phyloP scores from a whole-genome alignment of 2,329 filamentous ascomycete genomes.

The Rugonectria rugulosa region DNA sequence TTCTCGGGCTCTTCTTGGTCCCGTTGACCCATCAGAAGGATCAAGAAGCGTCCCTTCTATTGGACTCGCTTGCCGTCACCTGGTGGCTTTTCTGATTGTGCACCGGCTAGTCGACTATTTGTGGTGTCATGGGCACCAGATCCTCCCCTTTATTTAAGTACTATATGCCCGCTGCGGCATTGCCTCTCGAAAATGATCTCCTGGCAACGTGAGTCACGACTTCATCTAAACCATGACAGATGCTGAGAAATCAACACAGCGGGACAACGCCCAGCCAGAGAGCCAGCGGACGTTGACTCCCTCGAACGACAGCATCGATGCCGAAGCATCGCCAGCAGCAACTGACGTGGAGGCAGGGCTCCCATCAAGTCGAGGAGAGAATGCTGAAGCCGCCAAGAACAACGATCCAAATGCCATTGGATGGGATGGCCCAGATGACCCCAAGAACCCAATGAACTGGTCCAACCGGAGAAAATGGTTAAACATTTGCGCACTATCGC shows the following conservation, averaged over 20 bases:
- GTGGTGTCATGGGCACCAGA: background rate
- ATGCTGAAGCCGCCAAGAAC: background rate
- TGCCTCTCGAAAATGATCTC: background rate
- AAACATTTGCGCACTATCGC: conserved; percentile 44
- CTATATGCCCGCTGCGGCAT: background rate
- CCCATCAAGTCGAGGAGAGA: background rate
- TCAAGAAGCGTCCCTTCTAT: background rate
- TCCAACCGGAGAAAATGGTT: conserved; percentile 52
- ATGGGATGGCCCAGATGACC: conserved; percentile 50
- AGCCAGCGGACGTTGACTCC: conserved; percentile 31
- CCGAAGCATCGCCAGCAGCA: background rate
- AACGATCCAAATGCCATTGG: conserved; percentile 33
- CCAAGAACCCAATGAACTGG: conserved; percentile 73
- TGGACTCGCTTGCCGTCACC: conserved; percentile 1
- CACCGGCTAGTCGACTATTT: background rate
- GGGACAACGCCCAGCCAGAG: conserved; percentile 21
- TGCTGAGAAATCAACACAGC: conserved; percentile 2
- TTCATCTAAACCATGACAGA: conserved; percentile 10
- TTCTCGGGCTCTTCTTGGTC: background rate
- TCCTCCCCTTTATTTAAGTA: conserved; percentile 4
- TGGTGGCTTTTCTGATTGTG: background rate
- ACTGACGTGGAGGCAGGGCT: conserved; percentile 24
- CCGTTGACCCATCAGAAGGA: conserved; percentile 1
- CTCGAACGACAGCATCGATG: conserved; percentile 5
- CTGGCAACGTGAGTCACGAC: background rate